Evolutionary conservation across 2,329 filamentous ascomycete genomes (phyloP).

Genomic region (Trichoderma sp.): DNA sequence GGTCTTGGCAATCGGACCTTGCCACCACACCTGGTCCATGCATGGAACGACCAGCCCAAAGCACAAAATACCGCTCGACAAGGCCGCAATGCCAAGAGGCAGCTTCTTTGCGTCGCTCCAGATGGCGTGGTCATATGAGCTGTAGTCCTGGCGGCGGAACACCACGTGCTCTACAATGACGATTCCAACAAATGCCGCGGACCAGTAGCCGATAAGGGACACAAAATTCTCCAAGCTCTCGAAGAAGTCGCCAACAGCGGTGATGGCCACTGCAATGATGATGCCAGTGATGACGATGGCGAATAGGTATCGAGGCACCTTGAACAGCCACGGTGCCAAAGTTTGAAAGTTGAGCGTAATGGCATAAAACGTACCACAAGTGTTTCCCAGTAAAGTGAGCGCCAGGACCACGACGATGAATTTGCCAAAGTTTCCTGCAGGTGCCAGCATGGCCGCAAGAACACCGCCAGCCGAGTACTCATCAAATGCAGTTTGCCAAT

Average conservation of each 20-base stretch:
- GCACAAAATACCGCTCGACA: conserved; percentile 47
- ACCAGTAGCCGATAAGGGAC: conserved; percentile 60
- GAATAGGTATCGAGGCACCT: conserved; percentile 59
- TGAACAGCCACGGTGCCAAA: conserved; percentile 56
- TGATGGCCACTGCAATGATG: conserved; percentile 60
- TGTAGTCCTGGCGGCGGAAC: conserved; percentile 48
- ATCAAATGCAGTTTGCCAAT: conserved; percentile 57
- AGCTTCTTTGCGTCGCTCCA: conserved; percentile 50
- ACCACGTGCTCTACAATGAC: conserved; percentile 50
- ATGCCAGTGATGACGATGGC: conserved; percentile 58
- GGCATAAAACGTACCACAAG: conserved; percentile 61
- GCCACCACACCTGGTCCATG: conserved; percentile 63
- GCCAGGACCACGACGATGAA: conserved; percentile 62
- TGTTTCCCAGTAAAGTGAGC: conserved; percentile 60
- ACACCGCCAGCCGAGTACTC: conserved; percentile 58
- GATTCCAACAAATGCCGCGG: conserved; percentile 55
- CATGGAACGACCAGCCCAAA: conserved; percentile 58
- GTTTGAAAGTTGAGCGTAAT: conserved; percentile 67
- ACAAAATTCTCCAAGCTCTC: conserved; percentile 58
- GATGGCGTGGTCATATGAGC: conserved; percentile 47
- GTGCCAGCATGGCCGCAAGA: conserved; percentile 59
- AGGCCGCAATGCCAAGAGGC: conserved; percentile 49
- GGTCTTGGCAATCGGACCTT: conserved; percentile 58
- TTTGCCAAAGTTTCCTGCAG: conserved; percentile 61
- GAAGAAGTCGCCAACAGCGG: conserved; percentile 59